Conservation (phyloP, 139 green algal genomes). For the Pseudopediastrum boryanum region DNA sequence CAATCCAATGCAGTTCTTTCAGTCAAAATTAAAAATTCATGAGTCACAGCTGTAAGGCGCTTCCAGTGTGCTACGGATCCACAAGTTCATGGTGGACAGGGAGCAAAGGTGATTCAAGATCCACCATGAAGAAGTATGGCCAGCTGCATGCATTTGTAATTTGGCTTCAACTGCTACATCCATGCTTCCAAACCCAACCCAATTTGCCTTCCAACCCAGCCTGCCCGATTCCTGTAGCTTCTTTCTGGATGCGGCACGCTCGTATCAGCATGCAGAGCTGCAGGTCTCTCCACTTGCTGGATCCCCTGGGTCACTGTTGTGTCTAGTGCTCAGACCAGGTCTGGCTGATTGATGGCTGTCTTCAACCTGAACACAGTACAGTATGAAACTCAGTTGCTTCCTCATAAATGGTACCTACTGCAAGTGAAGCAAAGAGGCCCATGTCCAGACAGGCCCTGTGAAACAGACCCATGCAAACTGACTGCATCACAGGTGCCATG, state of each 20-base stretch:
- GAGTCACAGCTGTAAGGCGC: too few relatives aligned
- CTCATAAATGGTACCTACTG: neutral
- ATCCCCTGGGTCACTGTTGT: too few relatives aligned
- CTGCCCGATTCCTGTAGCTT: neutral
- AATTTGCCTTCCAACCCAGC: neutral
- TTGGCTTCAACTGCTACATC: conserved; percentile 7
- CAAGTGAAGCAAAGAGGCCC: neutral
- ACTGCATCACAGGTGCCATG: neutral
- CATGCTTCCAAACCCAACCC: neutral
- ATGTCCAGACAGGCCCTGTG: neutral
- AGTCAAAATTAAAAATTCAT: too few relatives aligned
- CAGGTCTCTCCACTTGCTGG: too few relatives aligned
- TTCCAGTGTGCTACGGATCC: too few relatives aligned
- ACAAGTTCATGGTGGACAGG: too few relatives aligned
- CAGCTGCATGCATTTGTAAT: too few relatives aligned
- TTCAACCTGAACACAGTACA: conserved; percentile 67
- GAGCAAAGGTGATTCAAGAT: too few relatives aligned
- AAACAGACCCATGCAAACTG: neutral
- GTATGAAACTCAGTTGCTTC: neutral
- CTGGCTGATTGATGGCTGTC: conserved; percentile 82
- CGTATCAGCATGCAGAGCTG: neutral
- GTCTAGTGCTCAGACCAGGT: conserved; percentile 48
- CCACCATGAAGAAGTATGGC: too few relatives aligned
- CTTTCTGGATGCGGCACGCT: neutral
- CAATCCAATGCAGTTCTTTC: too few relatives aligned